Base-by-base conservation (phyloP, 176 grass and related monocot genomes). In the Ananas comosus region DNA sequence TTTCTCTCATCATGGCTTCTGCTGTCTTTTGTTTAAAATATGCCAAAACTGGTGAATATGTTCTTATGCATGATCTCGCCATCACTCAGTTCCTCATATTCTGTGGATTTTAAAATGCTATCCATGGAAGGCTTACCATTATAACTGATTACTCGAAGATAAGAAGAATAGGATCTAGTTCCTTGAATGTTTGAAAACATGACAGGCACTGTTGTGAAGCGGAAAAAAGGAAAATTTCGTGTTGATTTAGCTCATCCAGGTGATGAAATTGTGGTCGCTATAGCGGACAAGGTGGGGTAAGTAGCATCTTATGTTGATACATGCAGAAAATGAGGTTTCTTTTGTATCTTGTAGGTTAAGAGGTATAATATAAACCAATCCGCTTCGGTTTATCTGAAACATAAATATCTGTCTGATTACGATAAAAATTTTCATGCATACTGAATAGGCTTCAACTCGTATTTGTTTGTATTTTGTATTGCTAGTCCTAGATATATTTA, bases 251-350 rank as follows among this genome's bases (percentile, higher is more conserved):
- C 84, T 65, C 86, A 70, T 64, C 93, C 79, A 0, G 89, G 89
- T 67, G 89, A 97, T 70, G 84, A 90, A 80, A 77, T 97, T 82
- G 70, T 97, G 52, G 84, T 97, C 79, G 93, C 89, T 72, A 97
- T 81, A 65, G 93, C 69, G 93, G 93, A 72, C 93, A 87, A 73
- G 93, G 89, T 11, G 89, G 93, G 81, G 93, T 97, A 80, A 80
- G 87, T 59, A 59, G 14, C 54, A 58, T 14, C 33, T 42, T 42
- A 6, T 42, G 7, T 42, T 42, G 33, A 42, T 59, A 59, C 19
- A 10, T 17, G 54, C 54, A 59, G 54, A 59, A 59, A 56, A 59
- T 14, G 2, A 59, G 19, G 54, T 21, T 59, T 59, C 33, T 59
- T 14, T 5, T 59, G 54, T 59, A 59, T 59, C 33, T 6, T 42